phyloP scores from a whole-genome alignment of 352 stramenopile species.

The Aphanomyces cochlioides region DNA sequence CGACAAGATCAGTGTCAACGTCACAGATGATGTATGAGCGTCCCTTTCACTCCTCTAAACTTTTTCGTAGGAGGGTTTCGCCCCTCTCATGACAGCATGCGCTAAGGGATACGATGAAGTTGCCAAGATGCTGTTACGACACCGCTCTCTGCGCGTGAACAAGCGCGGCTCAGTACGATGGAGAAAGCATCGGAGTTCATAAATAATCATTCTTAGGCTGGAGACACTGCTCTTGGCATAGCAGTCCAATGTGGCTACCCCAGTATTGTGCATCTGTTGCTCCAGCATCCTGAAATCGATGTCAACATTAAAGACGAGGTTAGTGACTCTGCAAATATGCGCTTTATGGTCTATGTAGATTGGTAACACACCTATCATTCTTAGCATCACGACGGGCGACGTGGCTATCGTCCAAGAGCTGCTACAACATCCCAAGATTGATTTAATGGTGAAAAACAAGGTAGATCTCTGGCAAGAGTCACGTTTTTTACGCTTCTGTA shows the following conservation, averaged over 20 bases:
- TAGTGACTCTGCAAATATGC: background rate
- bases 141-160: background rate
- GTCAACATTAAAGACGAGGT: background rate
- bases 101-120: background rate
- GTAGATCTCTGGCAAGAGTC: background rate
- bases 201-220: background rate
- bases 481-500: background rate
- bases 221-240: background rate
- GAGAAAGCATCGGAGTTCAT: no score
- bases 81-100: background rate
- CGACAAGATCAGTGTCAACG: background rate
- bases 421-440: constrained; percentile 1
- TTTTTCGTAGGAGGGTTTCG: background rate
- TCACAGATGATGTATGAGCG: background rate
- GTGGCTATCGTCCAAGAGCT: background rate
- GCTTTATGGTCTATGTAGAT: background rate
- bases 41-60: no score
- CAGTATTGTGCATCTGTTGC: background rate
- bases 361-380: background rate
- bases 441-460: background rate
- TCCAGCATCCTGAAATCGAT: background rate
- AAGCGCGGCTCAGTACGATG: no score
- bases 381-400: background rate
- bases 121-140: background rate
- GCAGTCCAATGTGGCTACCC: background rate